Evolutionary conservation across 805 yeast genomes (phyloP).

Genomic region (Candida palmyrensis): DNA sequence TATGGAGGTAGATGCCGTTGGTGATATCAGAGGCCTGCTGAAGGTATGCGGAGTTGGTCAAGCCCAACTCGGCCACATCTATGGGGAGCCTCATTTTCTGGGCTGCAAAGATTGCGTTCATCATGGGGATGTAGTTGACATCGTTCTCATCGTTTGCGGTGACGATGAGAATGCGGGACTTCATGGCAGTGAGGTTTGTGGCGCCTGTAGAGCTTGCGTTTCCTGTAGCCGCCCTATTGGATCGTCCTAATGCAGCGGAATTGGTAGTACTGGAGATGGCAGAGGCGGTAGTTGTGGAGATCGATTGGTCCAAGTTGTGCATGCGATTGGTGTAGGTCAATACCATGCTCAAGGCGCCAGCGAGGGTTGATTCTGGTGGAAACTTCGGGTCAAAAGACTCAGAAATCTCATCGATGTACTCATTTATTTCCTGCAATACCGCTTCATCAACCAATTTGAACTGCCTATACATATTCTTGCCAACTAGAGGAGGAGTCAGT

Average conservation of each 20-base stretch:
- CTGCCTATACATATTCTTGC: conserved; percentile 75
- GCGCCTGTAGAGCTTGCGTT: conserved; percentile 2
- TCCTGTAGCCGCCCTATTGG: conserved; percentile 6
- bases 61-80: conserved; percentile 80
- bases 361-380: conserved; percentile 29
- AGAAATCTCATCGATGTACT: conserved; percentile 25
- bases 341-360: conserved; percentile 82
- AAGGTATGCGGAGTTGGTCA: conserved; percentile 64
- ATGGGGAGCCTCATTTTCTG: conserved; percentile 87
- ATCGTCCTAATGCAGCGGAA: conserved; percentile 11
- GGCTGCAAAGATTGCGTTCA: conserved; percentile 95
- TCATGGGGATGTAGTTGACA: conserved; percentile 81
- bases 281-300: conserved; percentile 38
- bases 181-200: conserved; percentile 22
- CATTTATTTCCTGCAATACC: conserved; percentile 54
- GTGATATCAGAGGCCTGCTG: conserved; percentile 98
- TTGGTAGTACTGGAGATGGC: conserved; percentile 37
- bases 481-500: conserved; percentile 26
- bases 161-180: conserved; percentile 43
- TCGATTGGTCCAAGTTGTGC: conserved; percentile 45
- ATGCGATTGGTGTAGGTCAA: conserved; percentile 72
- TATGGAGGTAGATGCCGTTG: conserved; percentile 74
- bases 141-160: conserved; percentile 74
- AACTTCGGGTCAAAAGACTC: too few relatives aligned
- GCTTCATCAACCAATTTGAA: conserved; percentile 75